These are phyloP conservation scores for Scenedesmus sp. DNA, from an alignment of 163 green algal genomes.

Conservation along the genomic window DNA sequence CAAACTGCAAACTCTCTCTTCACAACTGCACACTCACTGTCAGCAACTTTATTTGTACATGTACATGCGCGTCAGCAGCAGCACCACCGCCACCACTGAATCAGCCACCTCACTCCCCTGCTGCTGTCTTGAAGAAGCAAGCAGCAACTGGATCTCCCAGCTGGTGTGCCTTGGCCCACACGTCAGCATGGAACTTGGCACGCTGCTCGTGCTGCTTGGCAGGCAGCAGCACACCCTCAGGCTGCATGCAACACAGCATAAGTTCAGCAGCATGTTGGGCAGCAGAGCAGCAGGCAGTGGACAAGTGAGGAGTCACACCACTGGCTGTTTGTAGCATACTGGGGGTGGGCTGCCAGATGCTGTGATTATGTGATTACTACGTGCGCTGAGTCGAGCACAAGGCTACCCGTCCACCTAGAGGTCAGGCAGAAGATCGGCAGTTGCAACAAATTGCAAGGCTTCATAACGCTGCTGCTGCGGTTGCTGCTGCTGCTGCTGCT, in stretches of 20 bases:
- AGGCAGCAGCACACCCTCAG: conserved; percentile 28
- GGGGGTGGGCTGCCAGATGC: too few relatives aligned
- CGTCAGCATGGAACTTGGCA: conserved; percentile 19
- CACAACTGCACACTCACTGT: not conserved
- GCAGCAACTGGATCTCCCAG: conserved; percentile 12
- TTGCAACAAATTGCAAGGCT: too few relatives aligned
- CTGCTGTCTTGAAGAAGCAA: conserved; percentile 20
- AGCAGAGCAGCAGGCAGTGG: not conserved
- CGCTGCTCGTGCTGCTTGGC: conserved; percentile 8
- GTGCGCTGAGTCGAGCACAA: too few relatives aligned
- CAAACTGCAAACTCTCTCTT: not conserved
- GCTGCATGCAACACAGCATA: not conserved
- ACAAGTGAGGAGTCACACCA: not conserved
- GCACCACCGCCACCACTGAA: too few relatives aligned
- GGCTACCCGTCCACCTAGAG: too few relatives aligned
- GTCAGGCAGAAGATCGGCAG: too few relatives aligned
- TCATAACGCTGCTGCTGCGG: too few relatives aligned
- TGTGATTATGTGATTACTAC: too few relatives aligned
- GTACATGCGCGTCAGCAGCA: not conserved
- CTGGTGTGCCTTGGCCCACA: conserved; percentile 31
- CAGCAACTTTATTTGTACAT: not conserved
- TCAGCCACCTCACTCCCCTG: not conserved
- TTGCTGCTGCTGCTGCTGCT: not conserved
- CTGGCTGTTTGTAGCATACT: too few relatives aligned
- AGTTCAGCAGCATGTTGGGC: not conserved